These are phyloP conservation scores for Fusarium hainanense DNA, from an alignment of 2,329 filamentous ascomycete species.

Conservation along the genomic window DNA sequence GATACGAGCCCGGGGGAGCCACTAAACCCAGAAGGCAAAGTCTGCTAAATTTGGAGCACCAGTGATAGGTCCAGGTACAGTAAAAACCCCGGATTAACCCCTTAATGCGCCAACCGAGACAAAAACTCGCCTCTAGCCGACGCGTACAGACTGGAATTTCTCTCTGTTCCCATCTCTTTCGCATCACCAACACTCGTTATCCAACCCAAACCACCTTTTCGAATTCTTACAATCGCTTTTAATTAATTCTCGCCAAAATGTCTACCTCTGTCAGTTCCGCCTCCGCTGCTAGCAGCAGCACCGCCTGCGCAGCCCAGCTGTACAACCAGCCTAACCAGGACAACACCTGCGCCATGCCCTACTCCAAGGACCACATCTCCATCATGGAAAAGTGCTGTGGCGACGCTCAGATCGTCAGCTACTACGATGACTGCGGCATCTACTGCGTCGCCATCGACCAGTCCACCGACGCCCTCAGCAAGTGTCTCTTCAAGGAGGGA, in stretches of 20 bases:
- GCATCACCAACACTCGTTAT: slow-evolving; percentile 27
- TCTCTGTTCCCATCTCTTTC: not conserved
- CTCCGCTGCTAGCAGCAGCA: slow-evolving; percentile 18
- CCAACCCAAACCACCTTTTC: not conserved
- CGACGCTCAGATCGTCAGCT: slow-evolving; percentile 56
- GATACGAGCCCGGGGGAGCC: slow-evolving; percentile 23
- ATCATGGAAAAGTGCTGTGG: slow-evolving; percentile 60
- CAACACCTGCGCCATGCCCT: slow-evolving; percentile 57
- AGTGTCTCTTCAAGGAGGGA: slow-evolving; percentile 56
- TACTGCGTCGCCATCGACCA: slow-evolving; percentile 58
- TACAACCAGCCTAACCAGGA: slow-evolving; percentile 59
- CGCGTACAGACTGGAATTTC: not conserved
- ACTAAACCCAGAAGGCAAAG: not conserved
- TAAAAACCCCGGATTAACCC: slow-evolving; percentile 34
- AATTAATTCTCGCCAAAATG: slow-evolving; percentile 25
- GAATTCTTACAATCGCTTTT: slow-evolving; percentile 7
- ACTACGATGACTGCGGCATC: slow-evolving; percentile 60
- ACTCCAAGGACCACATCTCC: slow-evolving; percentile 54
- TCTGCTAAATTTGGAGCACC: slow-evolving; percentile 27
- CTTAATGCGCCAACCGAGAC: slow-evolving; percentile 31
- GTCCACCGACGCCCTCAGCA: slow-evolving; percentile 45
- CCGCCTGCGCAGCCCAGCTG: slow-evolving; percentile 41
- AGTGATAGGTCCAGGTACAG: slow-evolving; percentile 7
- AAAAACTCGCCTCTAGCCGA: slow-evolving; percentile 18
- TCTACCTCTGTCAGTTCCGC: slow-evolving; percentile 36